Base-by-base conservation (phyloP, 306 rosid genomes). In the Corylus avellana region DNA sequence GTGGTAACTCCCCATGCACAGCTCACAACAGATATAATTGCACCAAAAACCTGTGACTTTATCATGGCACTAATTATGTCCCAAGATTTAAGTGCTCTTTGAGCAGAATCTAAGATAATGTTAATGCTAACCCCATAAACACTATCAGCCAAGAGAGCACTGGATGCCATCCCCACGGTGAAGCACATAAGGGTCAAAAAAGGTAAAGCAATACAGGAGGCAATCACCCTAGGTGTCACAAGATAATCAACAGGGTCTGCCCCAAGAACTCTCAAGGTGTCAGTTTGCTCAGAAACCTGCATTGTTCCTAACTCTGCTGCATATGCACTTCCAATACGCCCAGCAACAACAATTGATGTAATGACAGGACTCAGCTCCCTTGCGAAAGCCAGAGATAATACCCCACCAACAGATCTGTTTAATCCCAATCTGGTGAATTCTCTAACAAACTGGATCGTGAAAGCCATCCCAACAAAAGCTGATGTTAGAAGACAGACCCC, bases 211-310 rank as follows among this genome's bases (percentile, higher is more conserved):
- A 90, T 59, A 70, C 89, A 88, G 46, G 95, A 78, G 4, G 98
- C 98, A 5, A 95, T 76, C 62, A 95, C 98, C 81, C 98, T 89
- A 11, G 99, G 99, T 0, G 96, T 90, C 67, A 95, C 93, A n/a
- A 95, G 96, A 76, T 95, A 93, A 84, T 95, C 98, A 18, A 95
- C 94, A 0, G 97, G 98, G 75, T 91, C 89, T 14, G 99, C 78
- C 53, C 99, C 98, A 54, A 93, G 96, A 80, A 95, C 97, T 86
- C 99, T 84, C 79, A 95, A 79, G 20, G 94, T 91, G 79, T 95
- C 98, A 13, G 91, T 95, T 86, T 93, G 98, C 82, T 95, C 99
- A 7, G 99, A 93, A 77, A 95, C 99, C 87, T 95, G 99, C 99
- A 95, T 95, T 64, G 99, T 95, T 79, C 99, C 99, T 39, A 95